Base-by-base conservation (phyloP, 805 yeast genomes). In the Candida ortonii region DNA sequence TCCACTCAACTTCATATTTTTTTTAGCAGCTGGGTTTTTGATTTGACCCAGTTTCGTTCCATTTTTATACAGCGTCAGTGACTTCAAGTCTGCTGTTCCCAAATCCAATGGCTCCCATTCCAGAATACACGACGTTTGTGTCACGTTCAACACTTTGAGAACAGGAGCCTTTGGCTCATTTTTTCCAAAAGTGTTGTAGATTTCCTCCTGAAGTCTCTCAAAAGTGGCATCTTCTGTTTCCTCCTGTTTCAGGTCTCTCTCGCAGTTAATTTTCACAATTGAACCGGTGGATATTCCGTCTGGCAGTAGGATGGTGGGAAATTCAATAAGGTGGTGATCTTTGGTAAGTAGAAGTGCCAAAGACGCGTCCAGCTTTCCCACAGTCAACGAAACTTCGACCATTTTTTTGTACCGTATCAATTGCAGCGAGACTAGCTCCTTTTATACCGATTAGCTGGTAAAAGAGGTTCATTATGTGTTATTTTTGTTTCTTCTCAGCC, bases 321-420 rank as follows among this genome's bases (percentile, higher is more conserved):
- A 93, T 54, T 93, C 98, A 46, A 93, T 89, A 42, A 90, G 70
- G 56, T 89, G 96, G 59, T 90, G 97, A 58, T 90, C 66, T 37
- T 82, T 76, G 13, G 98, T 90, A 23, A 94, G 73, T 28, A 93
- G 69, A 29, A 93, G 69, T 19, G 97, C 97, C 58, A 93, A 68
- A 2, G 97, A 88, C 9, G 97, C 96, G 57, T 93, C 98, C 28
- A 90, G 70, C 64, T 89, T 89, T 30, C 97, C 98, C 14, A 93
- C 97, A 1, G 97, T 89, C 23, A 90, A 72, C 26, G 94, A 82
- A 8, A 89, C 96, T 62, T 87, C 93, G 20, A 88, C 94, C 86
- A 83, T 82, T 43, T 15, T 31, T 19, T 3, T 16, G 11, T 10
- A n/a, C n/a, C n/a, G n/a, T n/a, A n/a, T n/a, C n/a, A n/a, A n/a